Conservation (phyloP, 176 grass and related monocot species). For the Tillandsia fasciculata region DNA sequence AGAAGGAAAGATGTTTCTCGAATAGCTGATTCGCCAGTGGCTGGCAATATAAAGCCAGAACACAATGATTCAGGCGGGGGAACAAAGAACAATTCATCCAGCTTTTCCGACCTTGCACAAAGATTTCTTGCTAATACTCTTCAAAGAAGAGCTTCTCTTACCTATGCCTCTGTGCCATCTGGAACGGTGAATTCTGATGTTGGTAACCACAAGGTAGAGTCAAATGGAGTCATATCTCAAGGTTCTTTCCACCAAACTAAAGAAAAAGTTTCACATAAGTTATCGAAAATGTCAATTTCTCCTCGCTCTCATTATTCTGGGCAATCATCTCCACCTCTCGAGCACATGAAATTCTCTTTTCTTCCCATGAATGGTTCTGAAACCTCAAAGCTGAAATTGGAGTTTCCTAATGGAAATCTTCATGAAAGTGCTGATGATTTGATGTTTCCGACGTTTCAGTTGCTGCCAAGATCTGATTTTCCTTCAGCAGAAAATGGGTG, state of each 20-base stretch:
- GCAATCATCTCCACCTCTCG: conserved; percentile 84
- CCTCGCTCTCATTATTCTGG: conserved; percentile 38
- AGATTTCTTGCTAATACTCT: conserved; percentile 86
- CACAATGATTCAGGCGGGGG: not conserved
- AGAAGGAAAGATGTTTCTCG: conserved; percentile 29
- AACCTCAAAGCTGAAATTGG: conserved; percentile 51
- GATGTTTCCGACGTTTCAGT: conserved; percentile 73
- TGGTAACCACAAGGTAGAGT: conserved; percentile 21
- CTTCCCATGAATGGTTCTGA: conserved; percentile 58
- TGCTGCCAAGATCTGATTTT: conserved; percentile 40
- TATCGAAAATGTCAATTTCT: conserved; percentile 35
- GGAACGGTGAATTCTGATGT: conserved; percentile 30
- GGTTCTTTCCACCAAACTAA: conserved; percentile 26
- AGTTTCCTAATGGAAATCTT: conserved; percentile 41
- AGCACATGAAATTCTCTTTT: conserved; percentile 96
- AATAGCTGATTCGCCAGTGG: conserved; percentile 12
- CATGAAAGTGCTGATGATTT: conserved; percentile 50
- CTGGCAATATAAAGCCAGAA: not conserved
- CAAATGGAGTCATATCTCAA: conserved; percentile 17
- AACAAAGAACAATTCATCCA: conserved; percentile 42
- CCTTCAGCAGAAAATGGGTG: conserved; percentile 46
- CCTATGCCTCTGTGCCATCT: conserved; percentile 33
- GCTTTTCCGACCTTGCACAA: conserved; percentile 83
- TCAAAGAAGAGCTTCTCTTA: conserved; percentile 64
- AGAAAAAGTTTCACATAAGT: conserved; percentile 37